These are phyloP conservation scores for Blastobotrys indianensis DNA, from an alignment of 1,139 yeast genomes.

Conservation along the genomic window DNA sequence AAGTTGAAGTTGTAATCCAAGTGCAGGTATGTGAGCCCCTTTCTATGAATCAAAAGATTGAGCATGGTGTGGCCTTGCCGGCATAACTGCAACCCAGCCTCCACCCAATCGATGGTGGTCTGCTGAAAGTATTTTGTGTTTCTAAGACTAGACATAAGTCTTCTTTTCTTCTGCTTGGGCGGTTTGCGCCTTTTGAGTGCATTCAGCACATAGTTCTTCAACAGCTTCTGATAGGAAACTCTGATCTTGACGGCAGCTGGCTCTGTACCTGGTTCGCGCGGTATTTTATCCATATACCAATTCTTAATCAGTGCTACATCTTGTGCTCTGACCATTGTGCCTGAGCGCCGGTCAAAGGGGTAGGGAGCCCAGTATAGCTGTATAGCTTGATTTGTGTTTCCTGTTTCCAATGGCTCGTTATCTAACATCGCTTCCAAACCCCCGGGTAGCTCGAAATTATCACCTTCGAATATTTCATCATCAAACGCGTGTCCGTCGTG, in stretches of 20 bases:
- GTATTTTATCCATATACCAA: conserved; percentile 71
- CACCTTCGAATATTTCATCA: conserved; percentile 32
- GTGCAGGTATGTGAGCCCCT: conserved; percentile 88
- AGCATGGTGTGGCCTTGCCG: conserved; percentile 93
- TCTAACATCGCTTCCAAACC: conserved; percentile 45
- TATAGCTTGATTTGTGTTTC: conserved; percentile 50
- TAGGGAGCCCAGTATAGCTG: conserved; percentile 72
- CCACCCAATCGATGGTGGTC: conserved; percentile 95
- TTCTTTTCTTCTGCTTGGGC: conserved; percentile 43
- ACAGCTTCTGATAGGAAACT: conserved; percentile 78
- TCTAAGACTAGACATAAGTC: conserved; percentile 61
- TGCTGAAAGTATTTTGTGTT: conserved; percentile 85
- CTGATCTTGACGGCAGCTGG: conserved; percentile 68
- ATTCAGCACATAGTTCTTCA: conserved; percentile 69
- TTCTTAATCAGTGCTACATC: conserved; percentile 80
- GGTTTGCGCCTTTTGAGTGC: conserved; percentile 46
- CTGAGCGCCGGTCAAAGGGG: conserved; percentile 76
- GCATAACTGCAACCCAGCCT: conserved; percentile 92
- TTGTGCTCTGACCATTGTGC: conserved; percentile 72
- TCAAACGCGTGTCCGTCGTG: conserved; percentile 22
- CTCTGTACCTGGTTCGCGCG: conserved; percentile 35
- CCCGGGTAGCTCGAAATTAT: conserved; percentile 37
- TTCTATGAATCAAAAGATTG: conserved; percentile 79
- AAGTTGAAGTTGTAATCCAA: conserved; percentile 91
- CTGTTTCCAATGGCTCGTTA: conserved; percentile 41